Evolutionary conservation across 1,139 yeast genomes (phyloP), one percentile per base, ranked within the genome.

Genomic region (Protomyces inundatus): DNA sequence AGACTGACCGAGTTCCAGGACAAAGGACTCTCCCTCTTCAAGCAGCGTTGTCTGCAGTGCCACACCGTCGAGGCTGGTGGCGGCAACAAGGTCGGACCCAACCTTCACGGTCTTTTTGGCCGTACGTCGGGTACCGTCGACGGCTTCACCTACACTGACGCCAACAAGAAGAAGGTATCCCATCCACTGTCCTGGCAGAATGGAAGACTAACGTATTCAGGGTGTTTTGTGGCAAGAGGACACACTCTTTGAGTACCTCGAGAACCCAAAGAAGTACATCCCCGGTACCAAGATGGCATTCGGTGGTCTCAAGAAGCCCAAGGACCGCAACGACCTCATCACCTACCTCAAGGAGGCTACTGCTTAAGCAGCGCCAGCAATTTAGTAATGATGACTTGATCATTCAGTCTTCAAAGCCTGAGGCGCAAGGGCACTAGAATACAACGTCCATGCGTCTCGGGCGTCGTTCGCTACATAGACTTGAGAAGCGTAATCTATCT

Each of bases 261-360:
- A 88, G 81, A 95, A 93, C 89, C 98, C 98, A 82, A 93, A 93
- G 96, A 93, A 93, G 84, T 93, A 90, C 83, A 90, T 93, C 73
- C 98, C 98, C 76, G 98, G 98, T 80, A 93, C 98, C 82, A 93
- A 93, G 87, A 93, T 93, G 98, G 98, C 98, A 71, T 93, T 93
- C 75, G 98, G 97, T 82, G 98, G 98, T 82, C 86, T 93, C 80
- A 93, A 93, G 93, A 93, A 93, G 86, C 86, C 91, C 71, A 93
- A 90, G 88, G 98, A 93, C 84, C 90, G 98, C 86, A 88, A 90
- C 81, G 98, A 93, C 79, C 83, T 93, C 79, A 81, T 93, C 75
- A 84, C 98, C 73, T 93, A 58, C 56, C 62, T 58, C 56, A 52
- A 51, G 62, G 62, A 58, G 56, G 62, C 62, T 23, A 58, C 62